Evolutionary conservation across 139 green algal species (phyloP).

Genomic region (Chlamydomonas applanata): DNA sequence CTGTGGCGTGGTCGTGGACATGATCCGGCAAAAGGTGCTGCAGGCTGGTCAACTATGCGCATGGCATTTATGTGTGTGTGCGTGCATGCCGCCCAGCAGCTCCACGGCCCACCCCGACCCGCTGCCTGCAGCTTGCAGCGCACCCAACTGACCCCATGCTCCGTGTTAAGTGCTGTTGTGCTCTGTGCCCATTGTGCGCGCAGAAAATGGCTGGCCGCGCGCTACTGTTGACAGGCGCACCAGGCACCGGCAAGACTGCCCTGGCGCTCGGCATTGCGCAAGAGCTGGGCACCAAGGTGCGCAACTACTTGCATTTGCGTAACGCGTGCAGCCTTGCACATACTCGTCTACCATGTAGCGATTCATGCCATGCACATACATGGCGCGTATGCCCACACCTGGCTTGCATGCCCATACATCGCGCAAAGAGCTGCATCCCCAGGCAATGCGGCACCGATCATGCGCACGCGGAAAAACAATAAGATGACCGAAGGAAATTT

Average conservation of each 20-base stretch:
- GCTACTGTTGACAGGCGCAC: constrained; percentile 92
- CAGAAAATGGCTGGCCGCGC: constrained; percentile 95
- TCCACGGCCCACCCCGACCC: too few species aligned
- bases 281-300: constrained; percentile 55
- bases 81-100: neutral
- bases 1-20: constrained; percentile 96
- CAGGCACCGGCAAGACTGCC: constrained; percentile 97
- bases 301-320: neutral
- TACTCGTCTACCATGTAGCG: too few species aligned
- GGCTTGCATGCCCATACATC: too few species aligned
- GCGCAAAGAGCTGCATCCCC: too few species aligned
- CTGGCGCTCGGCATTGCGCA: constrained; percentile 95
- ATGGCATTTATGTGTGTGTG: neutral
- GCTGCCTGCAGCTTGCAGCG: too few species aligned
- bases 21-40: constrained; percentile 87
- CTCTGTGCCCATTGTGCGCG: neutral
- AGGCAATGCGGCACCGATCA: too few species aligned
- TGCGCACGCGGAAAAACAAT: too few species aligned
- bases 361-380: too few species aligned
- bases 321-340: neutral
- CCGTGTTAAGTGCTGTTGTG: too few species aligned
- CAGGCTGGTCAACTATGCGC: neutral
- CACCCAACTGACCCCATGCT: too few species aligned
- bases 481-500: too few species aligned
- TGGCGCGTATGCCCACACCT: too few species aligned